Conservation (phyloP, 495 filamentous ascomycete genomes). For the Eremomyces bilateralis region DNA sequence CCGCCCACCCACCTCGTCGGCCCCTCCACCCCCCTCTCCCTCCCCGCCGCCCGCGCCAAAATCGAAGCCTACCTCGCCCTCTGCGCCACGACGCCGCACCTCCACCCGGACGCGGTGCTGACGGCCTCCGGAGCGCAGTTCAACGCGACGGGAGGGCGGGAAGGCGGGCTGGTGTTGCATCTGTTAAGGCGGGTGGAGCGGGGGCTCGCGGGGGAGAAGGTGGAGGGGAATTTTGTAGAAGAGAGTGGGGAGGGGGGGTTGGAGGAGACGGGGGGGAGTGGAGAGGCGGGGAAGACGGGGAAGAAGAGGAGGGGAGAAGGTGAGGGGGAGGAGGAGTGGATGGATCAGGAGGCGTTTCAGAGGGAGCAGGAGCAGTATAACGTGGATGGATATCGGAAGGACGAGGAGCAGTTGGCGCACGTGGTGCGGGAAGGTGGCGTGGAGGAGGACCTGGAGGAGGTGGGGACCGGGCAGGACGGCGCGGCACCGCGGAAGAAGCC, state of each 20-base stretch:
- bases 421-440: too few relatives aligned
- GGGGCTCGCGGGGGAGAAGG: slow-evolving; percentile 33
- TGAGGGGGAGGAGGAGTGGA: not conserved
- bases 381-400: slow-evolving; percentile 5
- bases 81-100: slow-evolving; percentile 31
- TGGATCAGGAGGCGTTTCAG: slow-evolving; percentile 6
- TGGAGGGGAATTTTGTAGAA: slow-evolving; percentile 3
- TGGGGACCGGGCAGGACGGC: too few relatives aligned
- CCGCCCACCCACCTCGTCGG: slow-evolving; percentile 23
- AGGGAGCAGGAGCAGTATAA: slow-evolving; percentile 12
- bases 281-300: not conserved
- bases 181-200: slow-evolving; percentile 44
- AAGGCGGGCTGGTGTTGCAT: slow-evolving; percentile 33
- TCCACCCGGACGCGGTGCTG: slow-evolving; percentile 45
- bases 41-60: slow-evolving; percentile 30
- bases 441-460: too few relatives aligned
- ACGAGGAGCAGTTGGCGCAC: too few relatives aligned
- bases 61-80: slow-evolving; percentile 35
- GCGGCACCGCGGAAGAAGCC: too few relatives aligned
- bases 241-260: not conserved
- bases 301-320: not conserved
- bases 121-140: slow-evolving; percentile 32
- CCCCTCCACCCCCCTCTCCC: slow-evolving; percentile 24
- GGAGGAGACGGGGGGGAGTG: not conserved
- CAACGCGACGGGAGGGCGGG: slow-evolving; percentile 28